Percentiles rank a stretch among this genome's conserved stretches.
Conservation (phyloP, 1,284 basidiomycete genomes). For the Naganishia sp. region DNA sequence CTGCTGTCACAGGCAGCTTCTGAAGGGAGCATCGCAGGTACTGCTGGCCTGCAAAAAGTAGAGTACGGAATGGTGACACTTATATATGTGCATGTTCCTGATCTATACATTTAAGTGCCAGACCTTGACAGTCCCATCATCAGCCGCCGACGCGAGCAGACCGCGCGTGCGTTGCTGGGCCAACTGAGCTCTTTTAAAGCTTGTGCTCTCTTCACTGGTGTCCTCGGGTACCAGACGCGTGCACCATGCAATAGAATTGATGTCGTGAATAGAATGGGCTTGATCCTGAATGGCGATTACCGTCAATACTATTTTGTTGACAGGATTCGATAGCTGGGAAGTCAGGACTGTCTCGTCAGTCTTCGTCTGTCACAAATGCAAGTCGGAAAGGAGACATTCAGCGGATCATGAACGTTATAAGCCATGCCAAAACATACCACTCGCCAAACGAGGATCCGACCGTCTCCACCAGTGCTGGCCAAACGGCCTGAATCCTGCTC, state of each 20-base stretch:
- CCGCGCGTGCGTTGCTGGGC: slow-evolving; percentile 36
- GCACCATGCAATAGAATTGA: slow-evolving; percentile 60
- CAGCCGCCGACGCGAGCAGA: slow-evolving; percentile 59
- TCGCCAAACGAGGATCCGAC: slow-evolving; percentile 59
- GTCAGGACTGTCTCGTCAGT: slow-evolving; percentile 17
- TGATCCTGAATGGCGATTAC: slow-evolving; percentile 38
- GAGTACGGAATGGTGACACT: too few relatives aligned
- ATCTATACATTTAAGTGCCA: slow-evolving; percentile 47
- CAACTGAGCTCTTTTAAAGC: neutral
- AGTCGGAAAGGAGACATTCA: neutral
- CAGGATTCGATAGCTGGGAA: slow-evolving; percentile 32
- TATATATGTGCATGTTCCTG: neutral
- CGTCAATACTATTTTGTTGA: slow-evolving; percentile 26
- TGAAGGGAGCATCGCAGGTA: too few relatives aligned
- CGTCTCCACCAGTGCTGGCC: slow-evolving; percentile 60
- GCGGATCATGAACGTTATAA: too few relatives aligned
- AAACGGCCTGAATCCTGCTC: slow-evolving; percentile 54
- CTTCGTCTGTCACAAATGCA: slow-evolving; percentile 1
- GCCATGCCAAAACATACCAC: slow-evolving; percentile 40
- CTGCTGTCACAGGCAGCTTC: too few relatives aligned
- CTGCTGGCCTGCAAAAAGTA: too few relatives aligned
- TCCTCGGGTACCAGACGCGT: slow-evolving; percentile 38
- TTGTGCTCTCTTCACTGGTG: slow-evolving; percentile 36
- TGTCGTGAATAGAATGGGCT: slow-evolving; percentile 59
- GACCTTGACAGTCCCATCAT: slow-evolving; percentile 60